Evolutionary conservation across 2,329 filamentous ascomycete genomes (phyloP), one percentile per base, ranked within the genome.

Genomic region (Talaromyces funiculosus): DNA sequence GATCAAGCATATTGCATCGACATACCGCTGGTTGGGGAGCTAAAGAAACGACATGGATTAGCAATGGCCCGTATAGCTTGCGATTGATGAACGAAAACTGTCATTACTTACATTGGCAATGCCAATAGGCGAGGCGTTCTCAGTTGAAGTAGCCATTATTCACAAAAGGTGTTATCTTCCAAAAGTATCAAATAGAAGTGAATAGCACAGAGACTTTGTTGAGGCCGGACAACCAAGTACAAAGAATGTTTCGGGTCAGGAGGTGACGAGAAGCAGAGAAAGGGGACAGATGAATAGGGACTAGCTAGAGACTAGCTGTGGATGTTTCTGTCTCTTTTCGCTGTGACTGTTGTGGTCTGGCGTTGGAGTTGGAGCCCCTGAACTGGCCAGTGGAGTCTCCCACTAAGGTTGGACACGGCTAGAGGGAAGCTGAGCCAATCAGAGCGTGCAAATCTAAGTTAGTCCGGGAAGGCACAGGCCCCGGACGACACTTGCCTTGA

Each of bases 11-110:
- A 18, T 20, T 45, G 49, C 29, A 65, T 83, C 84, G 72, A 69
- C 75, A 72, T 80, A 85, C 83, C 85, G 82, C 80, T 88, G 86
- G 77, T 88, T 88, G 70, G 86, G 86, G 70, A 88, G 80, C 85
- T 87, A 71, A 51, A 66, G 60, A 54, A 58, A 54, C 22, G 42
- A 60, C 31, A 51, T 35, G 18, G 24, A 59, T 45, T 54, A 62
- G 60, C 55, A 62, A 60, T 22, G 47, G 60, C 22, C 31, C 18
- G n/a, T 29, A 26, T 12, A 29, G n/a, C 4, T 7, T 35, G 35
- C 12, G 14, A 26, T 20, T 35, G 20, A 14, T 12, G 16, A 38
- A 35, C n/a, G 10, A 4, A 26, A 22, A 14, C 6, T 35, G n/a
- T 42, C 9, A 45, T 47, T 10, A 84, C 84, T 76, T 77, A 87